These are phyloP conservation scores for Phylloporus scabripes DNA, from an alignment of 768 basidiomycete species.

Conservation along the genomic window DNA sequence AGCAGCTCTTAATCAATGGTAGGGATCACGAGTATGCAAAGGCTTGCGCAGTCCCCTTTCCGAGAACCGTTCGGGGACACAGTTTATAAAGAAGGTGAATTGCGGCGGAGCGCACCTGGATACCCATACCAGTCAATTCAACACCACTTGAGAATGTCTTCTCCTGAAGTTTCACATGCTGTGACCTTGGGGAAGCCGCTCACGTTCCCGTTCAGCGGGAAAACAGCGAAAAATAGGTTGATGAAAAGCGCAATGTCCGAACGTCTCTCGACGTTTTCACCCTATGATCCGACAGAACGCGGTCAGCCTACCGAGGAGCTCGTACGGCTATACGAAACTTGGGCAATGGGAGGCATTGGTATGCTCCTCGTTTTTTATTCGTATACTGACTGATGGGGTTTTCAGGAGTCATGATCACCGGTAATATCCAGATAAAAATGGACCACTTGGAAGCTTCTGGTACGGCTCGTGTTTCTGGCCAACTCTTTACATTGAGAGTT, in stretches of 20 bases:
- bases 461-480: constrained; percentile 1
- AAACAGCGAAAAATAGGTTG: constrained; percentile 27
- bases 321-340: constrained; percentile 31
- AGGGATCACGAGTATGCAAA: constrained; percentile 13
- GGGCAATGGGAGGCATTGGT: constrained; percentile 31
- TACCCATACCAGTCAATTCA: constrained; percentile 15
- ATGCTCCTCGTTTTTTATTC: neutral
- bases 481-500: neutral
- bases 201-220: constrained; percentile 28
- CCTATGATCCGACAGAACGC: constrained; percentile 25
- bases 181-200: constrained; percentile 22
- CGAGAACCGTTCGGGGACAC: constrained; percentile 9
- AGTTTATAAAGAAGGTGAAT: constrained; percentile 18
- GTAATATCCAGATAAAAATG: constrained; percentile 32
- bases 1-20: constrained; percentile 1
- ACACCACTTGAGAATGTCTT: constrained; percentile 10
- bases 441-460: constrained; percentile 32
- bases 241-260: constrained; percentile 35
- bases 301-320: constrained; percentile 32
- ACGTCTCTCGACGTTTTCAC: constrained; percentile 31
- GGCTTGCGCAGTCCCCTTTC: constrained; percentile 2
- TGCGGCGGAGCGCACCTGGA: constrained; percentile 6
- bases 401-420: constrained; percentile 29
- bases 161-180: constrained; percentile 14
- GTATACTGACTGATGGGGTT: constrained; percentile 2